These are phyloP conservation scores for Euphrasia confusa DNA, from an alignment of 257 asterid species.

Conservation along the genomic window DNA sequence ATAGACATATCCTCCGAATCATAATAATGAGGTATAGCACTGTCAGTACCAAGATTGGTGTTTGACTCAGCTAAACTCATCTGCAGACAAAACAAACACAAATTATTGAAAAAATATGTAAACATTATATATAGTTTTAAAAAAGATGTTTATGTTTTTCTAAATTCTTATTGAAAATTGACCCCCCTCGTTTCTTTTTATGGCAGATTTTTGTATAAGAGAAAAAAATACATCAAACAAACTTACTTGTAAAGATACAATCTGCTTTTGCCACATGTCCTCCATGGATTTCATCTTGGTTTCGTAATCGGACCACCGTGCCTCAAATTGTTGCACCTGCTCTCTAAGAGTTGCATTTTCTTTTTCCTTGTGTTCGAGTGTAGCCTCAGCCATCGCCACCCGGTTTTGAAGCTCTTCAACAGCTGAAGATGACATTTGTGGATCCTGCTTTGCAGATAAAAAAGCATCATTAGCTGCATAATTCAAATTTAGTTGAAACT, in stretches of 20 bases:
- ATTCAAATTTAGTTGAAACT: not conserved
- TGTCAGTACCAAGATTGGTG: slow-evolving; percentile 46
- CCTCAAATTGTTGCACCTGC: slow-evolving; percentile 56
- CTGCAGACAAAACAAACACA: slow-evolving; percentile 36
- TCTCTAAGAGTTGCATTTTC: slow-evolving; percentile 66
- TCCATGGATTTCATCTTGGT: slow-evolving; percentile 85
- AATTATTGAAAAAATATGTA: not conserved
- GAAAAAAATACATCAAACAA: not conserved
- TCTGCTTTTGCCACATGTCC: slow-evolving; percentile 89
- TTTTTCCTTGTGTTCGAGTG: slow-evolving; percentile 59
- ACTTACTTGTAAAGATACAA: slow-evolving; percentile 77
- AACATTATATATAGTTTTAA: not conserved
- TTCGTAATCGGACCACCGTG: slow-evolving; percentile 66
- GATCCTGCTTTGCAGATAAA: slow-evolving; percentile 45
- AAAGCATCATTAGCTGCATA: slow-evolving; percentile 6
- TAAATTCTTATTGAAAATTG: no score
- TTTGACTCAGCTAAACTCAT: slow-evolving; percentile 64
- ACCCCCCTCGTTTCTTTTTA: no score
- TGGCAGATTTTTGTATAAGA: not conserved
- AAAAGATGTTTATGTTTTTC: not conserved
- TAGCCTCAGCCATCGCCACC: slow-evolving; percentile 47
- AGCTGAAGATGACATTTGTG: slow-evolving; percentile 42
- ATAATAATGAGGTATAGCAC: slow-evolving; percentile 31
- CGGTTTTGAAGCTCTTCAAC: slow-evolving; percentile 69
- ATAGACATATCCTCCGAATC: slow-evolving; percentile 63